phyloP scores from a whole-genome alignment of 768 basidiomycete species.

The Russula lepida region DNA sequence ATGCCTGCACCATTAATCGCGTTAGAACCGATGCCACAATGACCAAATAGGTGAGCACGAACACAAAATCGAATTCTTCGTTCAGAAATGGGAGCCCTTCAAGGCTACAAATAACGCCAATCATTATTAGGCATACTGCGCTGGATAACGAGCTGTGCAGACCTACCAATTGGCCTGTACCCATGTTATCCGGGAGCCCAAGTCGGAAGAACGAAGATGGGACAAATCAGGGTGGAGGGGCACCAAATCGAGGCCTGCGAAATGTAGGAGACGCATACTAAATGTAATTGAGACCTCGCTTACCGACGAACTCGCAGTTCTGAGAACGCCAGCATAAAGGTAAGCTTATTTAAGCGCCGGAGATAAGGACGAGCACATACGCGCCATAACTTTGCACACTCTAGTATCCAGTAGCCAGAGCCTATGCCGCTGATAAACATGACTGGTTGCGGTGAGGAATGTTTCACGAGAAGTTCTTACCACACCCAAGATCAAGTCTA shows the following conservation, averaged over 20 bases:
- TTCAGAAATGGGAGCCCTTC: constrained; percentile 61
- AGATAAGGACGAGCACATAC: constrained; percentile 26
- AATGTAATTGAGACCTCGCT: constrained; percentile 17
- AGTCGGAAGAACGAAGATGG: constrained; percentile 46
- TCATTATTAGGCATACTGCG: neutral
- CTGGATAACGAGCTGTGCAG: constrained; percentile 4
- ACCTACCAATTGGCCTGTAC: constrained; percentile 65
- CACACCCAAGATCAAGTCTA: constrained; percentile 68
- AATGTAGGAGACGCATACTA: neutral
- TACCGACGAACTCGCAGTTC: constrained; percentile 59
- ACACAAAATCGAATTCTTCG: constrained; percentile 75
- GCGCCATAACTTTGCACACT: constrained; percentile 58
- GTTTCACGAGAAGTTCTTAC: constrained; percentile 30
- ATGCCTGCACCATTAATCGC: constrained; percentile 37
- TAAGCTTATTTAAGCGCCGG: neutral
- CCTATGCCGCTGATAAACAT: constrained; percentile 31
- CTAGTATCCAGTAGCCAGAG: constrained; percentile 66
- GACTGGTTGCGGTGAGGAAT: neutral
- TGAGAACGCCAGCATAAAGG: constrained; percentile 23
- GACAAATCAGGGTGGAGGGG: constrained; percentile 64
- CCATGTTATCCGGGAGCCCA: constrained; percentile 60
- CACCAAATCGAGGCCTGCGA: constrained; percentile 57
- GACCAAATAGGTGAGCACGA: constrained; percentile 25
- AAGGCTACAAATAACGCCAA: constrained; percentile 35
- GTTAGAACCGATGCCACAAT: neutral